Base-by-base conservation (phyloP, 192 early-diverging fungal species). In the Coemansia sp. region DNA sequence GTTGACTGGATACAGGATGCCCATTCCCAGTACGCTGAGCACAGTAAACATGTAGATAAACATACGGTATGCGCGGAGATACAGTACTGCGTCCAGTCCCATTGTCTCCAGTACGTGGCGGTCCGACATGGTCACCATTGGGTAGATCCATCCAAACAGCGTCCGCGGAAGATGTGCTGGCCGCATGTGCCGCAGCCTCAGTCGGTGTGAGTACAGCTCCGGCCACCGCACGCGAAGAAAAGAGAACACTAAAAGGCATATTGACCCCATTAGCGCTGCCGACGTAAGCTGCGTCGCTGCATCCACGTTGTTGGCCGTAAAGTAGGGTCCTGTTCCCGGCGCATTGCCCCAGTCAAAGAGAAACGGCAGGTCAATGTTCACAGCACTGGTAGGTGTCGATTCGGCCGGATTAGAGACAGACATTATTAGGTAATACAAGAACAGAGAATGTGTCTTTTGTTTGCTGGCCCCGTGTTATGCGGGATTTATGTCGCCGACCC, bases 201-300 rank as follows among this genome's bases (percentile, higher is more conserved):
- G 62, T 17, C 80, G 70, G 53, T 74, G 80, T 21, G 80, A 76
- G 70, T 82, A 82, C 12, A 82, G 70, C 41, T 76, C 74, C 11
- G 80, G 80, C 70, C 70, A 76, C 18, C 65, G 62, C n/a, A 65
- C 48, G 8, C 80, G 73, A 35, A 82, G 67, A 18, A 72, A 14
- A 37, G 74, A 82, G 55, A 82, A 82, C 15, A 76, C 62, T 0
- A 76, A 0, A 1, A 82, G 43, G 46, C 70, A 65, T 12, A 52
- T 32, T 15, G 62, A 57, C 54, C 80, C 80, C 70, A 82, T 59
- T 10, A 73, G 43, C 11, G 71, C 73, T 14, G 80, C 80, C 9
- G 74, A 55, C 15, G 67, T 71, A 1, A 82, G 68, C 38, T 82
- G 80, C 58, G 74, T 76, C 14, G 71, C 70, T 8, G 76, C 76